Percentiles rank a stretch among this genome's conserved stretches.
Evolutionary conservation across 179 eudicot species (phyloP).

Genomic region (Carnegiea gigantea): DNA sequence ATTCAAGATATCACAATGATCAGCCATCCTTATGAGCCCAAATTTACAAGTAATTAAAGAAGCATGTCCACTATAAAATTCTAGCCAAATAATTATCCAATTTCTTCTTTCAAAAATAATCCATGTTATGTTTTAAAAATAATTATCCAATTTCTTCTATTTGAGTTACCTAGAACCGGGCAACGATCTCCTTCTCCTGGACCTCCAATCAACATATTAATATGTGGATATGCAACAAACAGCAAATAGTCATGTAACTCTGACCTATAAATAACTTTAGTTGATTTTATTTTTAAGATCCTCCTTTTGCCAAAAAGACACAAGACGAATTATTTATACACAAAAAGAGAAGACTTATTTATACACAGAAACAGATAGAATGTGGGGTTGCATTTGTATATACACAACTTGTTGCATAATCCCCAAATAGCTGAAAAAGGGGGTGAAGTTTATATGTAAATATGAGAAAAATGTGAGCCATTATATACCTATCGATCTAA

Average conservation of each 20-base stretch:
- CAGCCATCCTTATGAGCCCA: no score
- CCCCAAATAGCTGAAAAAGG: background rate
- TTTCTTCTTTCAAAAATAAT: no score
- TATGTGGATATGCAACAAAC: constrained; percentile 8
- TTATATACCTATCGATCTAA: no score
- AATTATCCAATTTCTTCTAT: background rate
- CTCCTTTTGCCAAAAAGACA: background rate
- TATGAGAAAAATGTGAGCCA: background rate
- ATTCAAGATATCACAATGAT: no score
- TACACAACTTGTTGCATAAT: background rate
- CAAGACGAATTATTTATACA: background rate
- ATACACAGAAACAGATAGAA: constrained; percentile 6
- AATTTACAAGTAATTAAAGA: no score
- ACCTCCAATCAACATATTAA: background rate
- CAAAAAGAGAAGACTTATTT: background rate
- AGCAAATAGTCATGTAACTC: constrained; percentile 17
- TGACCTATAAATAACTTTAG: constrained; percentile 4
- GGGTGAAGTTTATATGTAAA: background rate
- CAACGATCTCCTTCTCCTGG: background rate
- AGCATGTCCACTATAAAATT: no score
- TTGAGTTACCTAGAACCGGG: background rate
- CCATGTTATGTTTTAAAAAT: no score
- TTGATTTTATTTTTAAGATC: background rate
- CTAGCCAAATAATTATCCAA: no score
- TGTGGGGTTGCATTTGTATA: constrained; percentile 21